phyloP scores from a whole-genome alignment of 257 asterid species.

The Eucommia ulmoides region DNA sequence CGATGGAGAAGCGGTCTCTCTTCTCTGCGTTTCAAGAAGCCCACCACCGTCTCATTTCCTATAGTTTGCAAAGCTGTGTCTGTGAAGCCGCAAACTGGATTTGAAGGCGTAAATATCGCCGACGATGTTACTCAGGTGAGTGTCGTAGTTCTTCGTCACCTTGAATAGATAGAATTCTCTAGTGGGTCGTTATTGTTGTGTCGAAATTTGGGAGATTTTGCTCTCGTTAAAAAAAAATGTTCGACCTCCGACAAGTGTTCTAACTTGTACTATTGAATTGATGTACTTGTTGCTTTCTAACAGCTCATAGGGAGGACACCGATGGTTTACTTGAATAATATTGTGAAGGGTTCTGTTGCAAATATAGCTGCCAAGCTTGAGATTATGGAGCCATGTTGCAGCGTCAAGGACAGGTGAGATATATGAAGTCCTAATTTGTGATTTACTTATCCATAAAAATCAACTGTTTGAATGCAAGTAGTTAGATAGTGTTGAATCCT shows the following conservation, averaged over 20 bases:
- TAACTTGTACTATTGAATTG: too few relatives aligned
- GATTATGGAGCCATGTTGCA: slow-evolving; percentile 97
- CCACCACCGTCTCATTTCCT: not conserved
- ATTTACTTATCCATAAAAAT: too few relatives aligned
- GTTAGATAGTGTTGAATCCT: too few relatives aligned
- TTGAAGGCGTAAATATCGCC: not conserved
- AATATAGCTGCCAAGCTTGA: slow-evolving; percentile 92
- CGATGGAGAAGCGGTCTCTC: not conserved
- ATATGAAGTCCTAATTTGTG: too few relatives aligned
- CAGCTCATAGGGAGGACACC: slow-evolving; percentile 98
- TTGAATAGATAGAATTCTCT: too few relatives aligned
- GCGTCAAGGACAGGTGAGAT: slow-evolving; percentile 89
- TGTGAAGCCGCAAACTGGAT: not conserved
- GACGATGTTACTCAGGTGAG: not conserved
- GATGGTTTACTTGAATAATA: slow-evolving; percentile 83
- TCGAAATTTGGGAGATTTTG: not conserved
- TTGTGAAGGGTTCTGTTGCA: slow-evolving; percentile 78
- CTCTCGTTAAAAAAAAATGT: not conserved
- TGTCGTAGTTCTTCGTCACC: too few relatives aligned
- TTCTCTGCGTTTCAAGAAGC: not conserved
- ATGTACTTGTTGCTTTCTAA: slow-evolving; percentile 10
- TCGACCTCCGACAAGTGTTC: too few relatives aligned
- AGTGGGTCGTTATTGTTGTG: not conserved
- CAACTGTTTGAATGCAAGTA: too few relatives aligned
- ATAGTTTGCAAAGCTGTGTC: not conserved